Conservation (phyloP, 2,329 filamentous ascomycete genomes). For the Monosporascus sp. region DNA sequence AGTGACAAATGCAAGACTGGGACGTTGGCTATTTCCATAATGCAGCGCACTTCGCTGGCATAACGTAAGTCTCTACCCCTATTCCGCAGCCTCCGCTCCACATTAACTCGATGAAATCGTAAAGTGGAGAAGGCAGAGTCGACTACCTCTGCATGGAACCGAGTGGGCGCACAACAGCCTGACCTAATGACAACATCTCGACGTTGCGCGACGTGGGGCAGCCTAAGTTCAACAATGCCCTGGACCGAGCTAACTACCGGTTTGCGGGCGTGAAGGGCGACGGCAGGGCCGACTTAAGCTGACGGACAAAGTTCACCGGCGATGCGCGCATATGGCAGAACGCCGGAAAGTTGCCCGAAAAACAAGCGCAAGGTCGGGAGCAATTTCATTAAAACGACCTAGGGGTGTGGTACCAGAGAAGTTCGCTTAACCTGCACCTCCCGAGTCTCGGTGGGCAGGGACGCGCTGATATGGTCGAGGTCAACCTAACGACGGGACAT, state of each 20-base stretch:
- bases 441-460: not conserved
- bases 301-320: not conserved
- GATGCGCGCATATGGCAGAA: not conserved
- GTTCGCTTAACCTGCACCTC: not conserved
- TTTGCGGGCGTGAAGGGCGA: not conserved
- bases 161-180: not conserved
- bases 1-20: not conserved
- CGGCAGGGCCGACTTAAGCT: not conserved
- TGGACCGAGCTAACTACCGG: not conserved
- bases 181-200: not conserved
- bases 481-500: not conserved
- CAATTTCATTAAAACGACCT: not conserved
- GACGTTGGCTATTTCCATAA: not conserved
- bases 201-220: not conserved
- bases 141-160: not conserved
- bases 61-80: not conserved
- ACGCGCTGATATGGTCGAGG: not conserved
- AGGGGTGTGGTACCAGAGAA: not conserved
- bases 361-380: not conserved
- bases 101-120: not conserved
- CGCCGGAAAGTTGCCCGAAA: not conserved
- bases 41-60: not conserved
- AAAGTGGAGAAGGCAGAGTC: not conserved
- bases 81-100: not conserved
- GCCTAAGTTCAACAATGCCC: not conserved